Conservation (phyloP, 768 basidiomycete genomes). For the Leucocoprinus sp. region DNA sequence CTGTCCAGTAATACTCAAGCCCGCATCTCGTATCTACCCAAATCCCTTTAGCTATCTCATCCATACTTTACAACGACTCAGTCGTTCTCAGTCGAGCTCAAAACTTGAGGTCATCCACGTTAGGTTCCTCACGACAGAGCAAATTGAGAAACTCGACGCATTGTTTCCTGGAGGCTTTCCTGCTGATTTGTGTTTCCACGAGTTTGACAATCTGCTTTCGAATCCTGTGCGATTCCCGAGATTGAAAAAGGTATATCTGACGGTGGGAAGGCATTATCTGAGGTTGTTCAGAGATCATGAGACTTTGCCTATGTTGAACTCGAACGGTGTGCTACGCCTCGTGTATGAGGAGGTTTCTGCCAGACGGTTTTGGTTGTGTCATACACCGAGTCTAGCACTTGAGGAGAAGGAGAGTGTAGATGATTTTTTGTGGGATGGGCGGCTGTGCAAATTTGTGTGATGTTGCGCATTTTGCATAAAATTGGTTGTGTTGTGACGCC, state of each 20-base stretch:
- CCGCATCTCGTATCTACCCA: background rate
- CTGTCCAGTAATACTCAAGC: conserved; percentile 9
- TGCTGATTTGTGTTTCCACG: conserved; percentile 5
- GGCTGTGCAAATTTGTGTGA: background rate
- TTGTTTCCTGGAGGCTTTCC: conserved; percentile 9
- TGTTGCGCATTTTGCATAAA: too few species aligned
- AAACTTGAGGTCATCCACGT: conserved; percentile 5
- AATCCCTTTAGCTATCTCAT: conserved; percentile 1
- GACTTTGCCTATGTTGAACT: conserved; percentile 6
- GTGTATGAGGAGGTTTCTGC: conserved; percentile 6
- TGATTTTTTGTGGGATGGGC: conserved; percentile 6
- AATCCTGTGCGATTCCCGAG: background rate
- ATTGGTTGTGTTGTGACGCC: too few species aligned
- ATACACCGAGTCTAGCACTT: background rate
- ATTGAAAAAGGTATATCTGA: conserved; percentile 8
- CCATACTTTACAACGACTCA: conserved; percentile 2
- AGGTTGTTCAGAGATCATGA: conserved; percentile 1
- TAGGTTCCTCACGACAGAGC: conserved; percentile 7
- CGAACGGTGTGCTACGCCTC: conserved; percentile 4
- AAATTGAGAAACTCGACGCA: conserved; percentile 7
- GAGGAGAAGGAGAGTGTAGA: background rate
- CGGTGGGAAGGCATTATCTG: conserved; percentile 9
- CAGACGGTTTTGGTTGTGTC: conserved; percentile 1
- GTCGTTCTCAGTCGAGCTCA: conserved; percentile 1
- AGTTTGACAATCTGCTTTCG: conserved; percentile 6